These are phyloP conservation scores for Crithidia acanthocephali DNA, from an alignment of 208 protist genomes.

Conservation along the genomic window DNA sequence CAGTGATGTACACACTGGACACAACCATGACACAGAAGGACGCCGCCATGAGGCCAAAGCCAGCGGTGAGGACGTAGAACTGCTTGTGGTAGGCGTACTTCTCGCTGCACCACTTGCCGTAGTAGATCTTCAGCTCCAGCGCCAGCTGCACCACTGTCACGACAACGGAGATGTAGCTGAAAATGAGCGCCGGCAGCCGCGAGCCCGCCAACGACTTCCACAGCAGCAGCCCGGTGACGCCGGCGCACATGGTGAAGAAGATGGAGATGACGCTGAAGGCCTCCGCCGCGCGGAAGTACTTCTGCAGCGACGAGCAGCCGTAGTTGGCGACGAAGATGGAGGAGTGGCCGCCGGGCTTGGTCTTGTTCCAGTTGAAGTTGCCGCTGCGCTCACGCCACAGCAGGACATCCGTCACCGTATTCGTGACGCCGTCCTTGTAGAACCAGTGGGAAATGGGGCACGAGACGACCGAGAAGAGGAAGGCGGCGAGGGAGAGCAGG, in stretches of 20 bases:
- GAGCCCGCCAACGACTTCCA: slow-evolving; percentile 56
- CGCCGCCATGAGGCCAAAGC: slow-evolving; percentile 59
- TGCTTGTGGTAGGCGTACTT: slow-evolving; percentile 52
- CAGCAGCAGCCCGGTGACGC: slow-evolving; percentile 46
- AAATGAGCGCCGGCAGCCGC: slow-evolving; percentile 45
- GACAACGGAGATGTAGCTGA: slow-evolving; percentile 47
- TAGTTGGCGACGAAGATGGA: slow-evolving; percentile 39
- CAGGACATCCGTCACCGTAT: slow-evolving; percentile 52
- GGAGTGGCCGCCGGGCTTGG: slow-evolving; percentile 21
- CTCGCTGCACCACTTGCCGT: slow-evolving; percentile 62
- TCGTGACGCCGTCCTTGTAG: slow-evolving; percentile 68
- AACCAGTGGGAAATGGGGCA: slow-evolving; percentile 75
- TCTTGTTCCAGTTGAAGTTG: slow-evolving; percentile 58
- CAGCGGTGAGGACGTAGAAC: slow-evolving; percentile 60
- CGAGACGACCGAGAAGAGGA: slow-evolving; percentile 61
- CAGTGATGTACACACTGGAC: slow-evolving; percentile 40
- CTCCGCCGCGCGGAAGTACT: slow-evolving; percentile 56
- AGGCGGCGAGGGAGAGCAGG: slow-evolving; percentile 48
- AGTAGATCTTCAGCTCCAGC: slow-evolving; percentile 70
- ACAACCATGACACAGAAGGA: slow-evolving; percentile 53
- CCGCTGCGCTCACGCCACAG: slow-evolving; percentile 55
- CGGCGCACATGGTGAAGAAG: slow-evolving; percentile 39
- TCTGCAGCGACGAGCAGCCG: slow-evolving; percentile 37
- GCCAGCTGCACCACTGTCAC: slow-evolving; percentile 51
- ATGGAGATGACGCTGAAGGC: slow-evolving; percentile 61